These are phyloP conservation scores for Paramecium octaurelia DNA, from an alignment of 73 alveolate genomes.

Conservation along the genomic window DNA sequence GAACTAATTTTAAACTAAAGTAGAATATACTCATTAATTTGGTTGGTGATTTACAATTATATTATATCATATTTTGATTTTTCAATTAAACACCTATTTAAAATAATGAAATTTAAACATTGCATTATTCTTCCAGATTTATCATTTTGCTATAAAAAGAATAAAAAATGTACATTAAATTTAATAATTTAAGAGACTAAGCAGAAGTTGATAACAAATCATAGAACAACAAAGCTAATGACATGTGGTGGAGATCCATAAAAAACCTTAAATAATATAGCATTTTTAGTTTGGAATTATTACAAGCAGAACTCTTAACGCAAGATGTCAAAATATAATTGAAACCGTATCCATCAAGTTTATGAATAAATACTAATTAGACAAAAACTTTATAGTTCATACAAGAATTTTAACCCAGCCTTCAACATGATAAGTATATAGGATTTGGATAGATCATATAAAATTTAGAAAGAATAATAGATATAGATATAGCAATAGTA, in stretches of 20 bases:
- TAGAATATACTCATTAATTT: not conserved
- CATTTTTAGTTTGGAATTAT: conserved; percentile 74
- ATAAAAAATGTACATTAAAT: not conserved
- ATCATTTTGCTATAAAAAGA: not conserved
- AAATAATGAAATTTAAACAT: not conserved
- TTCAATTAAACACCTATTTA: too few relatives aligned
- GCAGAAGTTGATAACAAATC: not conserved
- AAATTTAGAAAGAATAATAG: too few relatives aligned
- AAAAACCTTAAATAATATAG: conserved; percentile 50
- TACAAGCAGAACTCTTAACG: conserved; percentile 80
- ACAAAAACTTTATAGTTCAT: too few relatives aligned
- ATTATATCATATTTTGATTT: not conserved
- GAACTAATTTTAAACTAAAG: not conserved
- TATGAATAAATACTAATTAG: conserved; percentile 50
- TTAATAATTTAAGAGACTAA: conserved; percentile 25
- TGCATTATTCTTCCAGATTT: not conserved
- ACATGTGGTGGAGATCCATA: conserved; percentile 25
- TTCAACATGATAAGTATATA: conserved; percentile 93
- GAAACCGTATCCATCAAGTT: conserved; percentile 64
- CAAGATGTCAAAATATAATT: conserved; percentile 91
- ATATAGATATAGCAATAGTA: not conserved
- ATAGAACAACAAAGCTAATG: not conserved
- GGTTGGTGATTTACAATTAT: not conserved
- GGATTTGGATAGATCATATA: conserved; percentile 91
- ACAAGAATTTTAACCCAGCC: conserved; percentile 81